Percentiles rank a stretch among this genome's conserved stretches.
Conservation (phyloP, 2,329 filamentous ascomycete species). For the Diplodia corticola region DNA sequence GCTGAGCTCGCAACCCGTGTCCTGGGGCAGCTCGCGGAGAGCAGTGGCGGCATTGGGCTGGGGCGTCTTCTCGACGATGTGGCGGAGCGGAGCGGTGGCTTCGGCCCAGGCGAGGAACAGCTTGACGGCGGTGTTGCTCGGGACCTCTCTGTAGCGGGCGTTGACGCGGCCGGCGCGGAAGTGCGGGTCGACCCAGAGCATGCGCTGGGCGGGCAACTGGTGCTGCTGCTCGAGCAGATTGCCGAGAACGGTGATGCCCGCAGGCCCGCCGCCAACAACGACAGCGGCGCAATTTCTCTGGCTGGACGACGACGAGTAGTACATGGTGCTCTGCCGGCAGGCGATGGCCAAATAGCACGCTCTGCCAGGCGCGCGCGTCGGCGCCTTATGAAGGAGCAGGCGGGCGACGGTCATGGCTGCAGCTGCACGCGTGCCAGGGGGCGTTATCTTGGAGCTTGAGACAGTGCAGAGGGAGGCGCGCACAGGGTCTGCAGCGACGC, state of each 20-base stretch:
- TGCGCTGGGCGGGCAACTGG: constrained; percentile 40
- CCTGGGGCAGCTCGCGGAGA: constrained; percentile 56
- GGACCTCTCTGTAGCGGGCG: constrained; percentile 61
- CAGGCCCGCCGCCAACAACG: constrained; percentile 60
- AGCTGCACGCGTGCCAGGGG: background rate
- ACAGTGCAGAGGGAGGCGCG: background rate
- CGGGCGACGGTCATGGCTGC: constrained; percentile 4
- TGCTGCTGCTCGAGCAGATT: constrained; percentile 58
- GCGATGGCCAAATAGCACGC: constrained; percentile 17
- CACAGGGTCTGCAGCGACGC: constrained; percentile 1
- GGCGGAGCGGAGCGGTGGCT: constrained; percentile 54
- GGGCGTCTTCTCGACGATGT: constrained; percentile 50
- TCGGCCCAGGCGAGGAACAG: constrained; percentile 60
- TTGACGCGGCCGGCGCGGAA: constrained; percentile 46
- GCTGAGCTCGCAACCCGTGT: constrained; percentile 58
- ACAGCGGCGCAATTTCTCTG: constrained; percentile 50
- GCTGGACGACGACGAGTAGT: constrained; percentile 11
- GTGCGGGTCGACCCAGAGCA: constrained; percentile 61
- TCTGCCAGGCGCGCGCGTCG: constrained; percentile 7
- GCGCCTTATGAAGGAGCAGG: constrained; percentile 16
- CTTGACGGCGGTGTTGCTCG: constrained; percentile 63
- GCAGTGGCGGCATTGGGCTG: constrained; percentile 56
- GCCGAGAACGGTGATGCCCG: constrained; percentile 62
- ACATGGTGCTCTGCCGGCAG: constrained; percentile 12
- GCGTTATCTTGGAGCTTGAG: background rate